phyloP scores from a whole-genome alignment of 108 stramenopile genomes.

The Nitzschia sp. region DNA sequence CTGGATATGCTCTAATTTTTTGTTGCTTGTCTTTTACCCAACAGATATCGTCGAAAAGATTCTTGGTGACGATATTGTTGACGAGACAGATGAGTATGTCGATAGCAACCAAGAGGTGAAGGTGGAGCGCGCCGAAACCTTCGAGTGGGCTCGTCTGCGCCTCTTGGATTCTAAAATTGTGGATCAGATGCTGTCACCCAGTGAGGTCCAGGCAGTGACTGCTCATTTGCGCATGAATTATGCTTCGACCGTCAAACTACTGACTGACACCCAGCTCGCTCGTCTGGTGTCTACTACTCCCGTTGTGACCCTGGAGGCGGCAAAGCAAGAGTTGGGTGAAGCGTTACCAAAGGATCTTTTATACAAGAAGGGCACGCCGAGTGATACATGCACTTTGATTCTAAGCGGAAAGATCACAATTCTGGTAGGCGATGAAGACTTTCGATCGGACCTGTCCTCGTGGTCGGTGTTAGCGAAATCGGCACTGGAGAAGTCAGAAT shows the following conservation, averaged over 20 bases:
- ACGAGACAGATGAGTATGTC: slow-evolving; percentile 93
- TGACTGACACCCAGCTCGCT: slow-evolving; percentile 69
- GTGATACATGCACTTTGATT: slow-evolving; percentile 77
- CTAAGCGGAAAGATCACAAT: slow-evolving; percentile 85
- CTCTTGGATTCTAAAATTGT: slow-evolving; percentile 85
- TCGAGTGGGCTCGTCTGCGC: slow-evolving; percentile 77
- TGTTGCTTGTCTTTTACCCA: background rate
- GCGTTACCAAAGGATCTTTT: slow-evolving; percentile 52
- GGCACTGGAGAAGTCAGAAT: slow-evolving; percentile 61
- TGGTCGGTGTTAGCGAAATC: slow-evolving; percentile 85
- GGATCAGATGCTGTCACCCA: slow-evolving; percentile 64
- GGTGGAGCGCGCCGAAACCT: slow-evolving; percentile 51
- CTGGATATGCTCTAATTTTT: background rate
- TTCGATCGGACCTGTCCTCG: slow-evolving; percentile 80
- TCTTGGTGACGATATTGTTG: slow-evolving; percentile 96
- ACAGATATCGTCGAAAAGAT: slow-evolving; percentile 90
- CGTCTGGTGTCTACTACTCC: slow-evolving; percentile 64
- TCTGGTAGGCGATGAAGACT: slow-evolving; percentile 83
- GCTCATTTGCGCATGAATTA: slow-evolving; percentile 84
- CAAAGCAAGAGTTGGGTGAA: slow-evolving; percentile 48
- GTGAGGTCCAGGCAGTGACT: slow-evolving; percentile 80
- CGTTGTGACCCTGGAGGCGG: slow-evolving; percentile 63
- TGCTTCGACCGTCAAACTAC: slow-evolving; percentile 50
- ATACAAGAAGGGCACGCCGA: slow-evolving; percentile 66
- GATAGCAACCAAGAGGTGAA: slow-evolving; percentile 64